These are phyloP conservation scores for Crithidia fasciculata DNA, from an alignment of 208 protist species.

Conservation along the genomic window DNA sequence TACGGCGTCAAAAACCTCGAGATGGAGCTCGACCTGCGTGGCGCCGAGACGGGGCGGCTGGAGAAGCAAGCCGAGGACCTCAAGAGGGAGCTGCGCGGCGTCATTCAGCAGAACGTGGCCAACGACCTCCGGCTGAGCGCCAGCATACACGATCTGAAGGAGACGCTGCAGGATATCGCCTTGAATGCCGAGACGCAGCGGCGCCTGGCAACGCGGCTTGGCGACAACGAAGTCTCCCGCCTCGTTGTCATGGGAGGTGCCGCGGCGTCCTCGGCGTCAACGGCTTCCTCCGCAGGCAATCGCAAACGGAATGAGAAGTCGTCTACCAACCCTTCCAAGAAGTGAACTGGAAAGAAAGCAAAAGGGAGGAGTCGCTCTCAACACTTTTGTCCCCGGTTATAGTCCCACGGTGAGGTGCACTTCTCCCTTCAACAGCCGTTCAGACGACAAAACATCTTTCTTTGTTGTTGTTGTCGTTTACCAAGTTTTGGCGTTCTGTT, in stretches of 20 bases:
- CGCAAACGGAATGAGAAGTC: conserved; percentile 9
- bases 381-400: neutral
- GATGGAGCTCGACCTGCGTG: conserved; percentile 31
- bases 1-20: conserved; percentile 35
- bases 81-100: conserved; percentile 34
- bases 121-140: conserved; percentile 38
- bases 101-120: conserved; percentile 50
- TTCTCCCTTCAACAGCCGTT: neutral
- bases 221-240: conserved; percentile 26
- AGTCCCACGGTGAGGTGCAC: no score
- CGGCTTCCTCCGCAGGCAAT: neutral
- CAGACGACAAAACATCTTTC: neutral
- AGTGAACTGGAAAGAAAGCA: neutral
- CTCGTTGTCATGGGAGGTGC: conserved; percentile 40
- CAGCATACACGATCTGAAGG: conserved; percentile 56
- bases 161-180: conserved; percentile 70
- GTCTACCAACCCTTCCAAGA: neutral
- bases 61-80: conserved; percentile 27
- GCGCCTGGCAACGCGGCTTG: conserved; percentile 42
- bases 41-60: conserved; percentile 26
- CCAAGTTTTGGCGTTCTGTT: neutral
- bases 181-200: conserved; percentile 55
- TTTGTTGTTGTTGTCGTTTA: neutral
- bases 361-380: neutral
- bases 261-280: neutral